Base-by-base conservation (phyloP, 179 eudicot species). In the Spinacia oleracea region DNA sequence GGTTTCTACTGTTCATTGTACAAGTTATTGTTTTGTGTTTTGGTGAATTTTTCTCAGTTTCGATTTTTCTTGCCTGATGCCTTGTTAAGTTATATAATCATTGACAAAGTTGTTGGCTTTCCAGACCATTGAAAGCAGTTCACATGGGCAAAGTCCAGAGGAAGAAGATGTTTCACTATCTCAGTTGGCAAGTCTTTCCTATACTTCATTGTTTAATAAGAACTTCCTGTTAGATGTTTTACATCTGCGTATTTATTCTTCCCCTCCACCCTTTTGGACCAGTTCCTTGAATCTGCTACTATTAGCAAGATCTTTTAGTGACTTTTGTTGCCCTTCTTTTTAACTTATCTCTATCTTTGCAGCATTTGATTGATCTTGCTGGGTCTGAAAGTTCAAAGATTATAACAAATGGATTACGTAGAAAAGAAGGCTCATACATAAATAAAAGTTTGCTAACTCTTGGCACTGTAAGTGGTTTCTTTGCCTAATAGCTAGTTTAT, bases 361-460 rank as follows among this genome's bases (percentile, higher is more conserved):
- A 91, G 92, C 89, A 93, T 86, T 81, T 93, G 83, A 93, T 93
- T 77, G 97, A 93, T 79, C 82, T 93, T 81, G 97, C 97, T 79
- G 97, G 97, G 74, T 93, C 97, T 34, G 96, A 93, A 82, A 93
- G 97, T 87, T 93, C 97, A 58, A 93, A 93, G 85, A 85, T 93
- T 58, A 96, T 86, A 85, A 93, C 94, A 40, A 89, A 85, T 56
- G 97, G 97, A 50, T 77, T 91, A 80, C 83, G 97, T 80, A 87
- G 97, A 82, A 91, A 90, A 80, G 97, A 91, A 78, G 97, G 97
- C 46, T 88, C 97, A 48, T 91, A 89, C 82, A 91, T 91, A 35
- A 91, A 91, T 63, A 91, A 91, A 84, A 91, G 97, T 87, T 84
- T 91, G 73, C 87, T 91, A 8, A 89, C 97, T 75, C 92, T 91